phyloP scores from a whole-genome alignment of 164 flowering plant genomes.

The Berberis thunbergii region DNA sequence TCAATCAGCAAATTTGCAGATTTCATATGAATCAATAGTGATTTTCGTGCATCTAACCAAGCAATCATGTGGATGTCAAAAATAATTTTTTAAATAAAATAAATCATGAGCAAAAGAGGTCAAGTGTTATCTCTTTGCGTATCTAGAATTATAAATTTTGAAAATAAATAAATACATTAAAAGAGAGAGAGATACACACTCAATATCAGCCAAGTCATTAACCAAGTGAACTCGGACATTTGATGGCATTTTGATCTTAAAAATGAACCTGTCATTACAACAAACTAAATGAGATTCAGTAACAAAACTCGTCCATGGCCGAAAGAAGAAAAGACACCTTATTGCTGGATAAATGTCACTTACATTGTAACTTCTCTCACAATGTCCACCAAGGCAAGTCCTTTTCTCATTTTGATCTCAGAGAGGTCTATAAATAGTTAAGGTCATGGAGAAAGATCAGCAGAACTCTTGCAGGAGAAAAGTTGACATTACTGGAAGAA shows the following conservation, averaged over 20 bases:
- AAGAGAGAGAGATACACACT: slow-evolving; percentile 38
- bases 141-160: background rate
- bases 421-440: slow-evolving; percentile 46
- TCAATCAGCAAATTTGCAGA: too few relatives aligned
- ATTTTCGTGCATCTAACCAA: too few relatives aligned
- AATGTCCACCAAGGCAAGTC: slow-evolving; percentile 88
- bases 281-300: slow-evolving; percentile 7
- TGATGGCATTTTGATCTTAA: slow-evolving; percentile 88
- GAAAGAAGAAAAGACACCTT: background rate
- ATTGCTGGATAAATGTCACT: slow-evolving; percentile 16
- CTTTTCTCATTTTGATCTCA: slow-evolving; percentile 79
- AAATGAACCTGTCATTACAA: slow-evolving; percentile 69
- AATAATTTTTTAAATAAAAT: too few relatives aligned
- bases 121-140: background rate
- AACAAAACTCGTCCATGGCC: slow-evolving; percentile 2
- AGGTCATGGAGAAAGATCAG: slow-evolving; percentile 10
- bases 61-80: too few relatives aligned
- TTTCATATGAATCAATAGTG: too few relatives aligned
- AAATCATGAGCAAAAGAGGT: too few relatives aligned
- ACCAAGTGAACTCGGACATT: slow-evolving; percentile 70
- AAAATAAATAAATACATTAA: background rate
- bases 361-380: slow-evolving; percentile 95
- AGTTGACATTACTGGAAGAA: background rate
- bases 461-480: background rate
- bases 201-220: slow-evolving; percentile 88